These are phyloP conservation scores for Elaeis oleifera DNA, from an alignment of 202 grass and related monocot species.

Conservation along the genomic window DNA sequence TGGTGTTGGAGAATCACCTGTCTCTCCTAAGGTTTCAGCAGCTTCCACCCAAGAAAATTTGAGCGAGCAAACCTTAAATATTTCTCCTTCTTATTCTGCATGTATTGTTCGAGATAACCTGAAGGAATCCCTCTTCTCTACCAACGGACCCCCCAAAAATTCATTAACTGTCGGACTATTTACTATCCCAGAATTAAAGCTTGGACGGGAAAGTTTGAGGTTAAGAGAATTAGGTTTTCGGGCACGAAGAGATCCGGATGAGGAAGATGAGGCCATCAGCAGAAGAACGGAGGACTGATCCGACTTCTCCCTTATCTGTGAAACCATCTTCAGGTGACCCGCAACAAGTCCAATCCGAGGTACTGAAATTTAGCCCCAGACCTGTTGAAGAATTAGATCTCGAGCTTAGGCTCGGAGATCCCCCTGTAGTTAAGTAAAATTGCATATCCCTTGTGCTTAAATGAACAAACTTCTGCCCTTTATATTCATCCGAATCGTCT, in stretches of 20 bases:
- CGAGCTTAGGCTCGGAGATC: constrained; percentile 1
- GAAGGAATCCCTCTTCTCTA: neutral
- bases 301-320: neutral
- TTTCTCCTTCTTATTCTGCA: neutral
- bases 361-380: neutral
- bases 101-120: neutral
- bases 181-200: neutral
- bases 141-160: neutral
- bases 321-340: neutral
- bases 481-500: neutral
- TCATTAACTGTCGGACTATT: neutral
- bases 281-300: neutral
- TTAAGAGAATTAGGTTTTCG: too few species aligned
- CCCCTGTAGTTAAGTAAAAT: neutral
- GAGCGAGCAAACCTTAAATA: too few species aligned
- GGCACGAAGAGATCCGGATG: neutral
- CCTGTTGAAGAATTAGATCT: constrained; percentile 11
- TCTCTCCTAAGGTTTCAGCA: neutral
- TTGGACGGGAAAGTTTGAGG: too few species aligned
- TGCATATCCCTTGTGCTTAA: neutral
- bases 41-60: too few species aligned
- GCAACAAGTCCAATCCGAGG: neutral
- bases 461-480: neutral
- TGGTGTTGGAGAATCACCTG: neutral
- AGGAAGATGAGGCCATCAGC: neutral